Conservation (phyloP, 257 asterid species). For the Jasminum sambac region DNA sequence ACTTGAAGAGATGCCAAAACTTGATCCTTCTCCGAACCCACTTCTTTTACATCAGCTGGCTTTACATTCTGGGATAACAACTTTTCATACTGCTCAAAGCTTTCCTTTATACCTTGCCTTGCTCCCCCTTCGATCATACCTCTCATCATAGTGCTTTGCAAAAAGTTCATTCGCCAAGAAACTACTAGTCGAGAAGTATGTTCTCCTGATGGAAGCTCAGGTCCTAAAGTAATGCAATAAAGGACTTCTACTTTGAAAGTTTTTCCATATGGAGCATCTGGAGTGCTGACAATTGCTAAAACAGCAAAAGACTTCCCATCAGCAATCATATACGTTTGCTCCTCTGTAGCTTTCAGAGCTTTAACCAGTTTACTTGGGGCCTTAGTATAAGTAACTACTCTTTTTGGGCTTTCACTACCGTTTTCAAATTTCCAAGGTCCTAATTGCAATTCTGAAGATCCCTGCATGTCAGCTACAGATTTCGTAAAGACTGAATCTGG, state of each 20-base stretch:
- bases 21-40: constrained; percentile 87
- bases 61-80: constrained; percentile 69
- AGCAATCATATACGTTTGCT: constrained; percentile 76
- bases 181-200: constrained; percentile 68
- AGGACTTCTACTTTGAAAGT: constrained; percentile 76
- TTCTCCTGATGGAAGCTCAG: constrained; percentile 87
- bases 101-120: constrained; percentile 85
- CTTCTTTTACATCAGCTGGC: constrained; percentile 68
- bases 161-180: constrained; percentile 87
- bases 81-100: constrained; percentile 71
- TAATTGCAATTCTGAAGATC: constrained; percentile 65
- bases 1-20: constrained; percentile 79
- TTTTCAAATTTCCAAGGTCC: constrained; percentile 86
- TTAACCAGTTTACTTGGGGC: constrained; percentile 78
- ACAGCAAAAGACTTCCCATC: constrained; percentile 76
- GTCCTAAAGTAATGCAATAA: constrained; percentile 81
- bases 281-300: constrained; percentile 72
- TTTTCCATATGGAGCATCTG: constrained; percentile 94
- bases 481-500: constrained; percentile 61
- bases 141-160: constrained; percentile 91
- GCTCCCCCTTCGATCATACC: constrained; percentile 97
- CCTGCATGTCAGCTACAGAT: constrained; percentile 61
- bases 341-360: constrained; percentile 88
- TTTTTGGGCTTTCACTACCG: constrained; percentile 55
- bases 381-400: constrained; percentile 65